Conservation (phyloP, 2,329 filamentous ascomycete genomes). For the Monosporascus sp. region DNA sequence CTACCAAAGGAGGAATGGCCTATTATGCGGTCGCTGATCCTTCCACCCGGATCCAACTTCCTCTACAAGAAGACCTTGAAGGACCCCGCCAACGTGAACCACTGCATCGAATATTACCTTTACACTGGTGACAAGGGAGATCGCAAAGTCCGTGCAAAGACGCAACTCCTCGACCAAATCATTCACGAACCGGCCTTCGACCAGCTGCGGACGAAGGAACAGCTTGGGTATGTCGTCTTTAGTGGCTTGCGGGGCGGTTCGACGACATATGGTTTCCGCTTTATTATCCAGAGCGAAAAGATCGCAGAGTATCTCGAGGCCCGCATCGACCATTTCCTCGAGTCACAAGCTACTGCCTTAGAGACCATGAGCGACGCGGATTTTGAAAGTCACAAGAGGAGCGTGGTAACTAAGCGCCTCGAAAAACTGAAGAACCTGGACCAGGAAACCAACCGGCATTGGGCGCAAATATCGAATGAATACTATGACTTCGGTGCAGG, state of each 20-base stretch:
- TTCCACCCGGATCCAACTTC: conserved; percentile 76
- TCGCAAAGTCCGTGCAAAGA: conserved; percentile 65
- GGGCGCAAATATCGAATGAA: conserved; percentile 79
- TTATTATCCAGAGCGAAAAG: conserved; percentile 91
- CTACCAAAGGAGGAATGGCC: conserved; percentile 77
- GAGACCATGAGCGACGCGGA: conserved; percentile 73
- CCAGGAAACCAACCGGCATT: conserved; percentile 77
- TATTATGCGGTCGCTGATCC: conserved; percentile 67
- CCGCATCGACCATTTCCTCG: conserved; percentile 81
- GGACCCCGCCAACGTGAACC: conserved; percentile 84
- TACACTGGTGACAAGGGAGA: conserved; percentile 66
- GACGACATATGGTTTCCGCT: conserved; percentile 79
- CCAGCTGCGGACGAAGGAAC: conserved; percentile 91
- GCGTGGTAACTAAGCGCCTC: conserved; percentile 76
- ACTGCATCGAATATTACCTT: conserved; percentile 75
- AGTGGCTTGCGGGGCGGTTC: conserved; percentile 66
- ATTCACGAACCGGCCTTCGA: conserved; percentile 92
- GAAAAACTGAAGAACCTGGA: conserved; percentile 91
- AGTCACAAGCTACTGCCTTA: conserved; percentile 58
- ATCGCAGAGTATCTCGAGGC: conserved; percentile 77
- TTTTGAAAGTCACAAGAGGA: conserved; percentile 88
- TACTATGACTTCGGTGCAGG: conserved; percentile 86
- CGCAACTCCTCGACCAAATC: conserved; percentile 81
- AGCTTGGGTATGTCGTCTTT: conserved; percentile 95
- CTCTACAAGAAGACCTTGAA: conserved; percentile 75